Percentiles rank a stretch among this genome's conserved stretches.
Evolutionary conservation across 2,329 filamentous ascomycete genomes (phyloP).

Genomic region (Fusarium ramigenum): DNA sequence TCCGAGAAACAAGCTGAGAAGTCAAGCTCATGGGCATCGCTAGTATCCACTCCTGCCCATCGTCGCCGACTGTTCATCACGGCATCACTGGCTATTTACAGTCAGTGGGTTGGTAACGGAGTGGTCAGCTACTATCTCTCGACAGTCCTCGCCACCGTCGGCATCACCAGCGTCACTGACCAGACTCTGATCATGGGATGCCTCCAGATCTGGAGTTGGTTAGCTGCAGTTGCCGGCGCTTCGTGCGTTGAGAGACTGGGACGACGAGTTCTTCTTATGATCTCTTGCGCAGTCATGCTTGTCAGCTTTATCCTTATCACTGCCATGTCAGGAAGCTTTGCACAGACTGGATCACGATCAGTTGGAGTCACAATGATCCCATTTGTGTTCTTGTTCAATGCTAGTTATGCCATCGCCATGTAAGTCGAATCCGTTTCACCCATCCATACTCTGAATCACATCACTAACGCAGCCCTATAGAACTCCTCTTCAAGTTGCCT

Average conservation of each 20-base stretch:
- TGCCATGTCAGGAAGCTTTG: slow-evolving; percentile 11
- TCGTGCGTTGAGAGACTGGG: neutral
- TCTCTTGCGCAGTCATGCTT: slow-evolving; percentile 7
- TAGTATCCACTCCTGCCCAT: slow-evolving; percentile 5
- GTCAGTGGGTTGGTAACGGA: slow-evolving; percentile 17
- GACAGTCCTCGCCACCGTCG: neutral
- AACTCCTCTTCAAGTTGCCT: slow-evolving; percentile 13
- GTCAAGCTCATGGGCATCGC: slow-evolving; percentile 4
- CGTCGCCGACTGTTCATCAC: slow-evolving; percentile 17
- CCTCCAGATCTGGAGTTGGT: slow-evolving; percentile 15
- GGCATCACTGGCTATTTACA: neutral
- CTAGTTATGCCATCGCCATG: slow-evolving; percentile 13
- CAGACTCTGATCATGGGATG: slow-evolving; percentile 19
- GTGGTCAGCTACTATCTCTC: slow-evolving; percentile 21
- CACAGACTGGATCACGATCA: neutral
- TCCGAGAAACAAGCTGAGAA: slow-evolving; percentile 11
- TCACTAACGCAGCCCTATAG: neutral
- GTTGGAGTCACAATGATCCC: slow-evolving; percentile 19
- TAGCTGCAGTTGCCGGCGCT: slow-evolving; percentile 7
- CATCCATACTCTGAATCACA: accelerated
- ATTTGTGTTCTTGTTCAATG: slow-evolving; percentile 14
- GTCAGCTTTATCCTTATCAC: slow-evolving; percentile 15
- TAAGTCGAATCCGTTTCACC: neutral
- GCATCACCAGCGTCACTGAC: slow-evolving; percentile 14
- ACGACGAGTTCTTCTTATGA: slow-evolving; percentile 6